These are phyloP conservation scores for Lumnitzera littorea DNA, from an alignment of 345 rosid genomes.

Conservation along the genomic window DNA sequence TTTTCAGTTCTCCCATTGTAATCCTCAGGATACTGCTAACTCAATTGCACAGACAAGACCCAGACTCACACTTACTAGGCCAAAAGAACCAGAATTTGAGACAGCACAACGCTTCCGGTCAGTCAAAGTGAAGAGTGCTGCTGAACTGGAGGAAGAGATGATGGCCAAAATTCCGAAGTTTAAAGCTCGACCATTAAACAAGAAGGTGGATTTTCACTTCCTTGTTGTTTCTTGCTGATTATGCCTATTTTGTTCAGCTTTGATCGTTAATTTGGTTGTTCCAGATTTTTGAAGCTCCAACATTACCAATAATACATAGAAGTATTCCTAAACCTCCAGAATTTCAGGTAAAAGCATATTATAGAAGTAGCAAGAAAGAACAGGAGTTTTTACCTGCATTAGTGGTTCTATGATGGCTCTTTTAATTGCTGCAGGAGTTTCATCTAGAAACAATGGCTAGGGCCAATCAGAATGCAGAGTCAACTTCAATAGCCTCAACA, in stretches of 20 bases:
- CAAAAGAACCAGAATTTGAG: conserved; percentile 89
- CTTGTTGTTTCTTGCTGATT: neutral
- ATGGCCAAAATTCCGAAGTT: conserved; percentile 93
- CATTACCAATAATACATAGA: conserved; percentile 52
- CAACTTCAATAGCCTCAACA: conserved; percentile 72
- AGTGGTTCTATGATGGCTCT: neutral
- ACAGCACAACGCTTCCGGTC: conserved; percentile 83
- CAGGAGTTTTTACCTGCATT: neutral
- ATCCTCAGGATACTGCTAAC: conserved; percentile 16
- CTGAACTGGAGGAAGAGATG: conserved; percentile 98
- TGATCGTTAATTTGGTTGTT: neutral
- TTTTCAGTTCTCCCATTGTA: neutral
- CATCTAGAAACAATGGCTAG: conserved; percentile 78
- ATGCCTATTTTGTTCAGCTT: neutral
- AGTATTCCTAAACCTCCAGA: conserved; percentile 72
- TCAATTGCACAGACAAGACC: conserved; percentile 39
- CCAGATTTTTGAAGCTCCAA: conserved; percentile 76
- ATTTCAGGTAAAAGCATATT: conserved; percentile 50
- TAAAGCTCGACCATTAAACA: conserved; percentile 95
- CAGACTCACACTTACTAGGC: conserved; percentile 76
- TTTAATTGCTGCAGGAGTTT: conserved; percentile 54
- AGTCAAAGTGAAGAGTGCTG: conserved; percentile 72
- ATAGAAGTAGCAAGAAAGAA: neutral
- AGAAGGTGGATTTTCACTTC: conserved; percentile 45
- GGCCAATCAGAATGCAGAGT: conserved; percentile 71